phyloP scores from a whole-genome alignment of 495 filamentous ascomycete genomes.

The Cercophora sp. region DNA sequence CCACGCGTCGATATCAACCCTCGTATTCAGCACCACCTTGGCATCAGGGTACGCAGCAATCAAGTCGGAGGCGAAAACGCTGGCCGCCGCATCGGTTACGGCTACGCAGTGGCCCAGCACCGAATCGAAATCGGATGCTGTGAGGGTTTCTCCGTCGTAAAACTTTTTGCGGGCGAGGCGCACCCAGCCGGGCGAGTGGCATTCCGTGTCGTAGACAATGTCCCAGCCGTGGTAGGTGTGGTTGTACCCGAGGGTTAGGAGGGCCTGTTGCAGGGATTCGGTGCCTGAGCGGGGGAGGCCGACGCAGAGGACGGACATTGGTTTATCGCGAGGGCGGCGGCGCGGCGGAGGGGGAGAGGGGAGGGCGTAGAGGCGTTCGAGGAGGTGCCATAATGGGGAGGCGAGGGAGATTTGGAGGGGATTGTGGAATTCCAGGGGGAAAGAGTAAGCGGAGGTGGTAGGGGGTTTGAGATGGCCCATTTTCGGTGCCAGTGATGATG shows the following conservation, averaged over 20 bases:
- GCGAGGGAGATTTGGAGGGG: conserved; percentile 12
- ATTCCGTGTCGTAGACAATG: conserved; percentile 56
- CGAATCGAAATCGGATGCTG: conserved; percentile 49
- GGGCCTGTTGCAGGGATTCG: conserved; percentile 57
- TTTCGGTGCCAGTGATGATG: background rate
- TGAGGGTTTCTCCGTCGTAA: conserved; percentile 25
- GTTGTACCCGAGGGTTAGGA: conserved; percentile 57
- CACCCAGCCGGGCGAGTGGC: conserved; percentile 52
- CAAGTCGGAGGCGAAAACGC: conserved; percentile 37
- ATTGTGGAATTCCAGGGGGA: background rate
- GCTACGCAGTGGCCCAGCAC: conserved; percentile 42
- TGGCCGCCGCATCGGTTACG: conserved; percentile 41
- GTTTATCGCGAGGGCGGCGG: conserved; percentile 46
- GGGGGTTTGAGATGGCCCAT: conserved; percentile 10
- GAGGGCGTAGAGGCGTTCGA: conserved; percentile 25
- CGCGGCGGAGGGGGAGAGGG: conserved; percentile 9
- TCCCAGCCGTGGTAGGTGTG: conserved; percentile 66
- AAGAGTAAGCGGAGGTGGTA: background rate
- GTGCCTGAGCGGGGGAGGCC: conserved; percentile 61
- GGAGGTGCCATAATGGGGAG: conserved; percentile 22
- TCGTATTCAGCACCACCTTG: conserved; percentile 41
- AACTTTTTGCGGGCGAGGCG: conserved; percentile 24
- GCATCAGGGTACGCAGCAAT: conserved; percentile 45
- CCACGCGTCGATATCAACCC: conserved; percentile 42
- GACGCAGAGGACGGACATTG: conserved; percentile 62